Conservation (phyloP, 352 stramenopile species). For the Pythium oligandrum region DNA sequence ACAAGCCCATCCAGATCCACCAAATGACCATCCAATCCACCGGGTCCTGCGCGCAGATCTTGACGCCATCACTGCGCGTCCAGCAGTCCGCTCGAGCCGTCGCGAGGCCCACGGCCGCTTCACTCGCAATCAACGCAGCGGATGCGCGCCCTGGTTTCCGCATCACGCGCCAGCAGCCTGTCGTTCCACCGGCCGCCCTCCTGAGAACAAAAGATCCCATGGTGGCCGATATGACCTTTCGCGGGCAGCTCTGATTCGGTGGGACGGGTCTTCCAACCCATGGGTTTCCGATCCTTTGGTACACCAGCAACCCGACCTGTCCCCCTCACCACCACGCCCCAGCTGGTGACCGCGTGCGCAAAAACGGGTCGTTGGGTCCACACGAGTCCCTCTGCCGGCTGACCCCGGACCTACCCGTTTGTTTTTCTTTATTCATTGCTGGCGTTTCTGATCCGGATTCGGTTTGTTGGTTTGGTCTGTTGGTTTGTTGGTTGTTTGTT, state of each 20-base stretch:
- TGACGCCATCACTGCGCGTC: slow-evolving; percentile 40
- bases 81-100: slow-evolving; percentile 42
- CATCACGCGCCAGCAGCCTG: not conserved
- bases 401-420: too few species aligned
- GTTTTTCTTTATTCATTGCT: too few species aligned
- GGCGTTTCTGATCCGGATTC: too few species aligned
- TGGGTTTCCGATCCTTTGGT: slow-evolving; percentile 1
- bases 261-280: not conserved
- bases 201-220: not conserved
- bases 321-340: not conserved
- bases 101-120: not conserved
- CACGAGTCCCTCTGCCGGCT: too few species aligned
- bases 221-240: not conserved
- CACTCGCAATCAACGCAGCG: too few species aligned
- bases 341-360: too few species aligned
- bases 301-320: not conserved
- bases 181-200: not conserved
- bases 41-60: slow-evolving; percentile 51
- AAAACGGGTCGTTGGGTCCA: too few species aligned
- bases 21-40: slow-evolving; percentile 39
- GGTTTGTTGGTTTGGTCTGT: too few species aligned
- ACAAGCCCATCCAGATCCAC: slow-evolving; percentile 67
- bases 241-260: too few species aligned
- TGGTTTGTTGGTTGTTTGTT: too few species aligned
- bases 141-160: too few species aligned